phyloP scores from a whole-genome alignment of 495 filamentous ascomycete species.

The Neurospora sp. region DNA sequence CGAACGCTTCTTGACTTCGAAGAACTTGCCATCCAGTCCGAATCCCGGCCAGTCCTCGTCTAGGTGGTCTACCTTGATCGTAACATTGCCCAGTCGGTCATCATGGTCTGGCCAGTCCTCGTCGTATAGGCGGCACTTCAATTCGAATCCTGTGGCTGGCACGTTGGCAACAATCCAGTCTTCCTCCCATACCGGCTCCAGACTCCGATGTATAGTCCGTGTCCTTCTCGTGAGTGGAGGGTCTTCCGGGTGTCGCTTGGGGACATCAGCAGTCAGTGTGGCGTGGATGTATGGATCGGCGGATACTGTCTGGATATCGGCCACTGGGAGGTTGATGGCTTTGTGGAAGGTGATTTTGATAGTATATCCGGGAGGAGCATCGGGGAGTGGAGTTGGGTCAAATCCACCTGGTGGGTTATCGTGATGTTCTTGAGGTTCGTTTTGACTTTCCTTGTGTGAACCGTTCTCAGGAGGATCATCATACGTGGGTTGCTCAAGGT shows the following conservation, averaged over 20 bases:
- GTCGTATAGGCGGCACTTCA: constrained; percentile 78
- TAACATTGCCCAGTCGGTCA: constrained; percentile 77
- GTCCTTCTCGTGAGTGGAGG: constrained; percentile 64
- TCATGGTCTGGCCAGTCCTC: constrained; percentile 83
- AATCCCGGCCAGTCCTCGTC: constrained; percentile 59
- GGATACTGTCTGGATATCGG: constrained; percentile 64
- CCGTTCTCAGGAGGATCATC: not conserved
- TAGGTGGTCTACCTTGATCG: constrained; percentile 49
- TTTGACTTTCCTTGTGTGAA: not conserved
- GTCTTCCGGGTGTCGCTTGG: constrained; percentile 70
- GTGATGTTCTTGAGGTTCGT: constrained; percentile 49
- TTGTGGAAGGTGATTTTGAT: constrained; percentile 77
- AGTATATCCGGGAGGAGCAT: constrained; percentile 65
- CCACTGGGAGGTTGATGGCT: constrained; percentile 69
- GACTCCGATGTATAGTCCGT: constrained; percentile 57
- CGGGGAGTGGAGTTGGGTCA: constrained; percentile 66
- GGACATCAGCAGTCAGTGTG: constrained; percentile 51
- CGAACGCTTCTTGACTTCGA: constrained; percentile 69
- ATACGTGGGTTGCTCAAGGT: not conserved
- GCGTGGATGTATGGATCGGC: constrained; percentile 79
- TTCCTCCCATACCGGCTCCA: constrained; percentile 69
- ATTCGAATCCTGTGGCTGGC: constrained; percentile 61
- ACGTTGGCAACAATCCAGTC: constrained; percentile 86
- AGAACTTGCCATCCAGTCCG: constrained; percentile 43
- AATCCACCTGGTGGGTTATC: constrained; percentile 65